A percentile compares a stretch with the other conserved stretches of the same genome.
These are phyloP conservation scores for Dalechampia spathulata DNA, from an alignment of 441 rosid species.

Conservation along the genomic window DNA sequence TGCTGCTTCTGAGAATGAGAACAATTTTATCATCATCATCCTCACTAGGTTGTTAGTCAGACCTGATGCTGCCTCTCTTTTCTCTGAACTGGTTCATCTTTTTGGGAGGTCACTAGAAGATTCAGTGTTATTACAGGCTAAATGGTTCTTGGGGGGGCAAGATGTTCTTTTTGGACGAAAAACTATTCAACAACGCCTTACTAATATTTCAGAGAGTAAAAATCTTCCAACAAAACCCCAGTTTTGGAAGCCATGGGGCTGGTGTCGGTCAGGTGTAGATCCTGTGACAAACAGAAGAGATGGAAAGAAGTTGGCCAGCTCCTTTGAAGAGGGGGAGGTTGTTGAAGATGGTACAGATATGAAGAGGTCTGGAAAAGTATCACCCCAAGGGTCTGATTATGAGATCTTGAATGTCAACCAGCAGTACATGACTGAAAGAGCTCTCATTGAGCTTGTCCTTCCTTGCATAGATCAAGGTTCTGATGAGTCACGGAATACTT, in stretches of 20 bases:
- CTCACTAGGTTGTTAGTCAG: slow-evolving; percentile 95
- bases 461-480: slow-evolving; percentile 99
- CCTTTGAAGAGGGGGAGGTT: slow-evolving; percentile 94
- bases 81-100: slow-evolving; percentile 93
- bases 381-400: slow-evolving; percentile 31
- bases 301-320: too few relatives aligned
- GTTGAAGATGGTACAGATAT: slow-evolving; percentile 60
- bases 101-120: slow-evolving; percentile 96
- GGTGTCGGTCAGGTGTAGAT: slow-evolving; percentile 49
- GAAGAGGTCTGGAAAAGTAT: slow-evolving; percentile 42
- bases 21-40: slow-evolving; percentile 73
- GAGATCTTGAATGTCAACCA: slow-evolving; percentile 37
- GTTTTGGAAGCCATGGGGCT: slow-evolving; percentile 96
- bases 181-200: slow-evolving; percentile 79
- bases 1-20: slow-evolving; percentile 88
- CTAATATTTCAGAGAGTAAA: slow-evolving; percentile 68
- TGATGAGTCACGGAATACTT: slow-evolving; percentile 74
- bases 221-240: slow-evolving; percentile 76
- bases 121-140: slow-evolving; percentile 79
- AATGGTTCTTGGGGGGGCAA: slow-evolving; percentile 86
- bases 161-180: slow-evolving; percentile 94
- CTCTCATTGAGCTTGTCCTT: slow-evolving; percentile 82
- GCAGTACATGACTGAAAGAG: slow-evolving; percentile 76
- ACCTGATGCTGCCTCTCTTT: slow-evolving; percentile 96
- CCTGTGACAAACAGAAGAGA: slow-evolving; percentile 37